Percentiles rank a stretch among this genome's conserved stretches.
Evolutionary conservation across 441 rosid species (phyloP).

Genomic region (Syzygium malaccense): DNA sequence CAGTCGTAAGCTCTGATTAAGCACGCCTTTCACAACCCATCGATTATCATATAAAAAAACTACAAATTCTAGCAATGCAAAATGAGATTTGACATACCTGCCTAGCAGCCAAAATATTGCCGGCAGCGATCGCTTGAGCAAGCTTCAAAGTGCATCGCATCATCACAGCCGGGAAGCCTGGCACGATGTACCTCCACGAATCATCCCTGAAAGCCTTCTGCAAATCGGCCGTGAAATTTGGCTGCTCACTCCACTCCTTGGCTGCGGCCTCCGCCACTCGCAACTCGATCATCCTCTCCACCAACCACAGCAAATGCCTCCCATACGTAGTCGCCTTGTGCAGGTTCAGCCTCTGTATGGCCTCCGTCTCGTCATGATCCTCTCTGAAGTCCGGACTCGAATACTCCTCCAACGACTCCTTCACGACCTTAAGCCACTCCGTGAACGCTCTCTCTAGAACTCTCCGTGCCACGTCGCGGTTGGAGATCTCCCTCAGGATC

Average conservation of each 20-base stretch:
- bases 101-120: slow-evolving; percentile 51
- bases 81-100: slow-evolving; percentile 27
- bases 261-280: slow-evolving; percentile 60
- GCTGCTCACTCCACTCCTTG: slow-evolving; percentile 68
- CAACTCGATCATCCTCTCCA: slow-evolving; percentile 81
- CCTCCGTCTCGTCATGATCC: slow-evolving; percentile 68
- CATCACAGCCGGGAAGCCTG: slow-evolving; percentile 52
- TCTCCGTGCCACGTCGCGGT: slow-evolving; percentile 39
- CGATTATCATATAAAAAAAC: not conserved
- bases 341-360: slow-evolving; percentile 59
- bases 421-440: slow-evolving; percentile 48
- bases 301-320: slow-evolving; percentile 57
- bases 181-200: slow-evolving; percentile 63
- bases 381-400: slow-evolving; percentile 70
- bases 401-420: slow-evolving; percentile 59
- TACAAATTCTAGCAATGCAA: not conserved
- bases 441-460: slow-evolving; percentile 52
- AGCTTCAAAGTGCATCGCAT: slow-evolving; percentile 53
- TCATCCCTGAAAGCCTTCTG: slow-evolving; percentile 59
- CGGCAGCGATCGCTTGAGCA: slow-evolving; percentile 58
- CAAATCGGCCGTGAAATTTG: slow-evolving; percentile 48
- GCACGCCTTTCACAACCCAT: not conserved
- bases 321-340: slow-evolving; percentile 60
- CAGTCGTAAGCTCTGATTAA: not conserved
- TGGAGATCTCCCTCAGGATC: slow-evolving; percentile 48